Base-by-base conservation (phyloP, 176 grass and related monocot genomes). In the Aegilops speltoides region DNA sequence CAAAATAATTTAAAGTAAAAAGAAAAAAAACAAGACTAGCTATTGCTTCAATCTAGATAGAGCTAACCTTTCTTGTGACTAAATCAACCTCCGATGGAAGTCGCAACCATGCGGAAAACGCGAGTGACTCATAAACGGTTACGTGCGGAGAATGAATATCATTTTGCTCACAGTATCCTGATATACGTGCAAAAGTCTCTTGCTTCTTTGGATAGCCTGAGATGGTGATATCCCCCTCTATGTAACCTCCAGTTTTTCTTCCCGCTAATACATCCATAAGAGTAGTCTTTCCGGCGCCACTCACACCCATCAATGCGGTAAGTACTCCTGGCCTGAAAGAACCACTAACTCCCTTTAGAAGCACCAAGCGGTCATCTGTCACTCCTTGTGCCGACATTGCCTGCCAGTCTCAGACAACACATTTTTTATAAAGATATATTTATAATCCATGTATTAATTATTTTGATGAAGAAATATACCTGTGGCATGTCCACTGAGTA, bases 131-230 rank as follows among this genome's bases (percentile, higher is more conserved):
- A 19, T 91, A 88, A 66, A 95, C 85, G n/a, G 95, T 97, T 31
- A 97, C 87, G 71, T 97, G 91, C 63, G 95, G 95, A 40, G 95
- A 97, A 81, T 97, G 95, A 74, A 97, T 97, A 75, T 97, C 93
- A 71, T 97, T 95, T 77, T 97, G 95, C 64, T 98, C 96, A 85
- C 93, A 98, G 43, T 98, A 98, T 82, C 96, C 96, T 61, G 96
- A 95, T 87, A 98, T 77, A 63, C 96, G 93, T 15, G 96, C 96
- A 78, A 98, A 98, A 1, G 96, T 98, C 78, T 92, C 96, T 91
- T 98, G 93, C 33, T 95, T 98, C 86, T 98, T 98, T 73, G 96
- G 91, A 79, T 93, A 92, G 4, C 95, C 95, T 34, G 91, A 93
- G 31, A 98, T 95, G 64, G 74, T 95, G 41, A 95, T 89, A 45